Evolutionary conservation across 345 rosid genomes (phyloP).

Genomic region (Hibiscus syriacus): DNA sequence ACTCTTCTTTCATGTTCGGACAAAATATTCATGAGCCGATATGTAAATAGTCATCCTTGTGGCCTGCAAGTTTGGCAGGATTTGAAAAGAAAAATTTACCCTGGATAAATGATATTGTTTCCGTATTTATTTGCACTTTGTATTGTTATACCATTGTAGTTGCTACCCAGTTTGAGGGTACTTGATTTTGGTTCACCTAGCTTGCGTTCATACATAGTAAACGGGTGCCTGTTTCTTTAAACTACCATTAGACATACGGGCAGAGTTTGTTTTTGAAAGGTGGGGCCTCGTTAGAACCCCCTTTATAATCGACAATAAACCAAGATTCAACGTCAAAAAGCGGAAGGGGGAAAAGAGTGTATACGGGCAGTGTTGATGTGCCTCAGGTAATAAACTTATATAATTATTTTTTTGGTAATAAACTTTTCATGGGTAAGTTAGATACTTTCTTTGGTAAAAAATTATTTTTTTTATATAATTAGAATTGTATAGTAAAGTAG

Average conservation of each 20-base stretch:
- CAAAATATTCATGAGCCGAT: constrained; percentile 24
- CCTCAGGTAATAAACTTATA: too few species aligned
- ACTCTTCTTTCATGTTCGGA: constrained; percentile 43
- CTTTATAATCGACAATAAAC: too few species aligned
- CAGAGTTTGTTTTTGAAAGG: too few species aligned
- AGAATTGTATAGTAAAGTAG: too few species aligned
- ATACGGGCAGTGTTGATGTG: too few species aligned
- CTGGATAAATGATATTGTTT: background rate
- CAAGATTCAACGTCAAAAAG: too few species aligned
- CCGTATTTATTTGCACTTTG: background rate
- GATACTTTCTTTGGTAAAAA: too few species aligned
- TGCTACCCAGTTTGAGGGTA: background rate
- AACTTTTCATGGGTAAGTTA: too few species aligned
- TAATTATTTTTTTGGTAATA: too few species aligned
- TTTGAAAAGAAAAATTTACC: constrained; percentile 11
- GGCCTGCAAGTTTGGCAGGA: constrained; percentile 31
- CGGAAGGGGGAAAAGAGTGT: too few species aligned
- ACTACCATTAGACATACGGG: background rate
- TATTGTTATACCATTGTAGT: background rate
- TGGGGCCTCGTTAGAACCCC: too few species aligned
- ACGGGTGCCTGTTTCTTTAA: background rate
- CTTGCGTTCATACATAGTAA: background rate
- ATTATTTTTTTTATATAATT: too few species aligned
- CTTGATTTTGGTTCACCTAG: background rate
- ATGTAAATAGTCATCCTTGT: constrained; percentile 44